Evolutionary conservation across 2,329 filamentous ascomycete species (phyloP).

Genomic region (Rachicladosporium sp.): DNA sequence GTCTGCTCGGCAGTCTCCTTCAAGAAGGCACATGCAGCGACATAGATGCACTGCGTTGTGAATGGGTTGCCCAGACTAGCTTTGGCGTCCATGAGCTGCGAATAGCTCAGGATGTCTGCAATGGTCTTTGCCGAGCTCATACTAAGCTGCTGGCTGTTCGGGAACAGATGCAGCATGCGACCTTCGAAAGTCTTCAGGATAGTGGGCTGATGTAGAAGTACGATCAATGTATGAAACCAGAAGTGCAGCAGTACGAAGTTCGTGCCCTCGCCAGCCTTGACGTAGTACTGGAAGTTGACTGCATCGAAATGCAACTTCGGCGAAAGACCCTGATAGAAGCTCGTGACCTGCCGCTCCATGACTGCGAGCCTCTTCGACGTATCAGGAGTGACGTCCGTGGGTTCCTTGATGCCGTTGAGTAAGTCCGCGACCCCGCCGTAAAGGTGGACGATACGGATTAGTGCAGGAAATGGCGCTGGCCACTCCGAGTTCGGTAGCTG

Average conservation of each 20-base stretch:
- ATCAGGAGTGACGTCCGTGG: conserved; percentile 61
- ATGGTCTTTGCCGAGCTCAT: conserved; percentile 90
- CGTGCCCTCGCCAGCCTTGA: conserved; percentile 67
- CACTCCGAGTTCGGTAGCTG: conserved; percentile 46
- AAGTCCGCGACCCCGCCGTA: conserved; percentile 77
- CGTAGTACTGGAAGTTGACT: conserved; percentile 73
- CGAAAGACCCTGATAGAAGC: conserved; percentile 62
- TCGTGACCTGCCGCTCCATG: conserved; percentile 72
- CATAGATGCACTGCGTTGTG: conserved; percentile 78
- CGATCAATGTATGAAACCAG: conserved; percentile 81
- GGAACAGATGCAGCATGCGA: conserved; percentile 57
- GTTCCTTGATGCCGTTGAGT: conserved; percentile 65
- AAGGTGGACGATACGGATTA: conserved; percentile 74
- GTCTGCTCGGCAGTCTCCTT: conserved; percentile 67
- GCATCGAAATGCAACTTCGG: conserved; percentile 70
- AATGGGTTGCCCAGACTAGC: conserved; percentile 83
- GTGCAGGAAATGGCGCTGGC: conserved; percentile 66
- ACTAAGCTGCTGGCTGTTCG: conserved; percentile 67
- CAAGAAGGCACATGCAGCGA: conserved; percentile 77
- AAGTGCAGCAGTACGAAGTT: conserved; percentile 80
- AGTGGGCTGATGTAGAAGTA: conserved; percentile 73
- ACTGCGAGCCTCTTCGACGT: conserved; percentile 57
- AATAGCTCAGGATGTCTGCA: conserved; percentile 76
- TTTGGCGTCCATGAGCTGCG: conserved; percentile 72
- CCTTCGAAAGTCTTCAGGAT: conserved; percentile 65